A percentile compares a stretch with the other conserved stretches of the same genome.
Conservation (phyloP, 2,329 filamentous ascomycete species). For the Trichoderma asperellum region DNA sequence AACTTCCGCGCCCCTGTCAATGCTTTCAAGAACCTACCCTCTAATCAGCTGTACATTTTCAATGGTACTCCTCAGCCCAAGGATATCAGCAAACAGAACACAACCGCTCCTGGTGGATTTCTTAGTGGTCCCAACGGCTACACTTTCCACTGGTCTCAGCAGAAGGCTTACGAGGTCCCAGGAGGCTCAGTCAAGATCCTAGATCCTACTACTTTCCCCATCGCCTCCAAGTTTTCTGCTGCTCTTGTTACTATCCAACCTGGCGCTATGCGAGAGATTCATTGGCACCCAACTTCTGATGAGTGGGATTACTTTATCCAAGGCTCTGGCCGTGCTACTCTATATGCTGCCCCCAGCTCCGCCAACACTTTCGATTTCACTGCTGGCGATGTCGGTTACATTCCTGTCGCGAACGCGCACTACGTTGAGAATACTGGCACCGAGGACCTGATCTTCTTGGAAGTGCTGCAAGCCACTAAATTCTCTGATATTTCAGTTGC, state of each 20-base stretch:
- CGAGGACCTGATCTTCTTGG: slow-evolving; percentile 62
- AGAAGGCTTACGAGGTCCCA: slow-evolving; percentile 54
- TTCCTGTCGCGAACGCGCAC: slow-evolving; percentile 55
- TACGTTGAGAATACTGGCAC: slow-evolving; percentile 65
- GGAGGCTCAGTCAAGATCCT: slow-evolving; percentile 64
- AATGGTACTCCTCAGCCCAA: slow-evolving; percentile 53
- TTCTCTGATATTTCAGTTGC: slow-evolving; percentile 60
- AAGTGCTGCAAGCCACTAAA: slow-evolving; percentile 57
- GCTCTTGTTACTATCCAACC: slow-evolving; percentile 62
- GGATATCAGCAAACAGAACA: slow-evolving; percentile 52
- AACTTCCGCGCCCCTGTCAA: slow-evolving; percentile 54
- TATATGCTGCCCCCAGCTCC: slow-evolving; percentile 55
- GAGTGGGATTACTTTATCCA: slow-evolving; percentile 65
- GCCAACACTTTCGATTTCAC: slow-evolving; percentile 62
- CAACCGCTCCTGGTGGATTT: slow-evolving; percentile 50
- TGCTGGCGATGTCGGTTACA: slow-evolving; percentile 63
- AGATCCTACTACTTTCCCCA: slow-evolving; percentile 60
- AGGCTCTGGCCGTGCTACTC: slow-evolving; percentile 59
- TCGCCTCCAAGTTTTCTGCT: slow-evolving; percentile 58
- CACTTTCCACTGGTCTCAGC: slow-evolving; percentile 57
- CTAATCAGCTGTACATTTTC: slow-evolving; percentile 57
- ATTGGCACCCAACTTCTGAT: slow-evolving; percentile 64
- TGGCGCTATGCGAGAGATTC: slow-evolving; percentile 66
- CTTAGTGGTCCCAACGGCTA: slow-evolving; percentile 47
- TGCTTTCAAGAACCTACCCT: slow-evolving; percentile 53